Conservation (phyloP, 208 protist genomes). For the Tritrichomonas foetus region DNA sequence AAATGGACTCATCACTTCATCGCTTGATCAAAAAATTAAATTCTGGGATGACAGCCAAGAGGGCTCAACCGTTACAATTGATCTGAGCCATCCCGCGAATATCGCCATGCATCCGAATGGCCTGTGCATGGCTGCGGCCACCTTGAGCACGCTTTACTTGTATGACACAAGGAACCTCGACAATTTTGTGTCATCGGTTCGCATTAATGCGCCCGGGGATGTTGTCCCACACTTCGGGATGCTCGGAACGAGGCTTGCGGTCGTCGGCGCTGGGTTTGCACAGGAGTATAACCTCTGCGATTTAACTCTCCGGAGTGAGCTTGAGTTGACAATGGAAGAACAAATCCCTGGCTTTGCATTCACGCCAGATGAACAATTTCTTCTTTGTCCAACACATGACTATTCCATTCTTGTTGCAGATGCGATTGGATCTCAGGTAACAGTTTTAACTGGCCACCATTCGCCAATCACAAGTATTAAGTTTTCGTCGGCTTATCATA, state of each 20-base stretch:
- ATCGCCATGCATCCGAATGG: background rate
- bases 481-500: background rate
- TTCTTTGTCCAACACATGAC: background rate
- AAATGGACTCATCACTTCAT: background rate
- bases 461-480: background rate
- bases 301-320: too few species aligned
- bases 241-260: background rate
- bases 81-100: background rate
- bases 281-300: background rate
- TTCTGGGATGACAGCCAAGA: conserved; percentile 11
- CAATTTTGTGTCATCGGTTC: background rate
- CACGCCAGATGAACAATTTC: background rate
- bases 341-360: background rate
- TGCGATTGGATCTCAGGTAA: background rate
- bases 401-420: background rate
- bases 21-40: background rate
- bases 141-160: background rate
- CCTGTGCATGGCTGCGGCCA: background rate
- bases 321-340: background rate
- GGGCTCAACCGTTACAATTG: background rate
- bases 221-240: background rate
- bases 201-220: background rate
- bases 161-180: background rate
- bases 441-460: background rate
- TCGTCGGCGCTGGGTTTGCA: background rate